Percentiles rank a stretch among this genome's conserved stretches.
These are phyloP conservation scores for Vitis cinerea DNA, from an alignment of 164 flowering plant species.

Conservation along the genomic window DNA sequence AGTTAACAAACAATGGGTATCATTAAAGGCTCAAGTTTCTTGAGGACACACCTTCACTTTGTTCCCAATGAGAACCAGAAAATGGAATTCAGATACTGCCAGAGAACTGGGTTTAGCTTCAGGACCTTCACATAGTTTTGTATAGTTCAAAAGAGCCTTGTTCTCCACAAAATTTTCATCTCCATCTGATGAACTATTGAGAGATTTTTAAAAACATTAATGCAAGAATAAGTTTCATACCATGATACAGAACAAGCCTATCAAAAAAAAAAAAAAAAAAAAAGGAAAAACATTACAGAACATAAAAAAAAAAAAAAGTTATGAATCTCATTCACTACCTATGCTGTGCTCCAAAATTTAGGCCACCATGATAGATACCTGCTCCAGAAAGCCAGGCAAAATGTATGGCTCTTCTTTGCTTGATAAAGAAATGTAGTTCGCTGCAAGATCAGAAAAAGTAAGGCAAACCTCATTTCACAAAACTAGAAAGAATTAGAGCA, in stretches of 20 bases:
- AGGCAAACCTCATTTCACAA: background rate
- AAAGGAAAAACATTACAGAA: background rate
- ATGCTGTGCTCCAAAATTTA: constrained; percentile 89
- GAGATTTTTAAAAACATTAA: constrained; percentile 9
- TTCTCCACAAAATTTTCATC: constrained; percentile 99
- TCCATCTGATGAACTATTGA: constrained; percentile 71
- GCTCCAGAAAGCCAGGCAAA: constrained; percentile 99
- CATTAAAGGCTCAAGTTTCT: background rate
- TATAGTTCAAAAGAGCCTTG: constrained; percentile 85
- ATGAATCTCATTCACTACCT: constrained; percentile 45
- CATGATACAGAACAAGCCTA: background rate
- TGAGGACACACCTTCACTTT: constrained; percentile 76
- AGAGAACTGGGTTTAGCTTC: constrained; percentile 85
- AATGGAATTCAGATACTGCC: constrained; percentile 91
- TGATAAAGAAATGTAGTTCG: constrained; percentile 93
- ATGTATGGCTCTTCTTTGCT: constrained; percentile 93
- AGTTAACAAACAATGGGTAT: background rate
- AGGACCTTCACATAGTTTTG: constrained; percentile 71
- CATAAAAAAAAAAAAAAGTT: background rate
- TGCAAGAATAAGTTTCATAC: constrained; percentile 1
- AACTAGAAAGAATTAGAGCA: background rate
- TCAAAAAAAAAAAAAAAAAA: background rate
- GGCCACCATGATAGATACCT: constrained; percentile 93
- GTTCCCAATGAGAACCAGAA: constrained; percentile 88
- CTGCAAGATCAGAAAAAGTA: constrained; percentile 39